phyloP scores from a whole-genome alignment of 202 grass and related monocot species.

The Eragrostis tef region DNA sequence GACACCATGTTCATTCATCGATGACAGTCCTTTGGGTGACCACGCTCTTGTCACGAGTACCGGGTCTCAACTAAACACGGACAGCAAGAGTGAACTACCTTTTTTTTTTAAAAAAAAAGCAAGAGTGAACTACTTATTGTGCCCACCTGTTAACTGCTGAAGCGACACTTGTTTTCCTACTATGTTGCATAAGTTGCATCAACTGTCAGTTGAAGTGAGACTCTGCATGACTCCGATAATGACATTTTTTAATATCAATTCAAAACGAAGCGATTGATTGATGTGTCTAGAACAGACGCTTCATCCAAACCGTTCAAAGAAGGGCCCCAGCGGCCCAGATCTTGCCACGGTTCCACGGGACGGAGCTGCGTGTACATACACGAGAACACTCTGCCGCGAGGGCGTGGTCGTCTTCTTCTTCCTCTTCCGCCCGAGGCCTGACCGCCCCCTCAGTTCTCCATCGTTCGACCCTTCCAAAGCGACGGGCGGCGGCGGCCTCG shows the following conservation, averaged over 20 bases:
- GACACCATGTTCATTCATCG: not conserved
- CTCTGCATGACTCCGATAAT: not conserved
- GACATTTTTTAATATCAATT: not conserved
- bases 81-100: not conserved
- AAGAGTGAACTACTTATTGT: not conserved
- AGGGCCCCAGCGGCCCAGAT: constrained; percentile 29
- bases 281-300: not conserved
- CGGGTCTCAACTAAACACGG: not conserved
- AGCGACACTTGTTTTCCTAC: no score
- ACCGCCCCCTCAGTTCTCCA: not conserved
- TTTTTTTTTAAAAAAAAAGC: no score
- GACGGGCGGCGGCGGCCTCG: not conserved
- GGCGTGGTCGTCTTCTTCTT: not conserved
- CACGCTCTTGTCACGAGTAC: not conserved
- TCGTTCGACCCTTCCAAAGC: not conserved
- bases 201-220: not conserved
- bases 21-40: not conserved
- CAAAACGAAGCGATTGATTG: not conserved
- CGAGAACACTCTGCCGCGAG: not conserved
- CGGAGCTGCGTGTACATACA: not conserved
- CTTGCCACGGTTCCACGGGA: not conserved
- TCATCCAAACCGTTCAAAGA: constrained; percentile 21
- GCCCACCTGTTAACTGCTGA: not conserved
- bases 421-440: not conserved
- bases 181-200: not conserved